Conservation (phyloP, 371 early-diverging fungal species). For the Syncephalastrum sp. region DNA sequence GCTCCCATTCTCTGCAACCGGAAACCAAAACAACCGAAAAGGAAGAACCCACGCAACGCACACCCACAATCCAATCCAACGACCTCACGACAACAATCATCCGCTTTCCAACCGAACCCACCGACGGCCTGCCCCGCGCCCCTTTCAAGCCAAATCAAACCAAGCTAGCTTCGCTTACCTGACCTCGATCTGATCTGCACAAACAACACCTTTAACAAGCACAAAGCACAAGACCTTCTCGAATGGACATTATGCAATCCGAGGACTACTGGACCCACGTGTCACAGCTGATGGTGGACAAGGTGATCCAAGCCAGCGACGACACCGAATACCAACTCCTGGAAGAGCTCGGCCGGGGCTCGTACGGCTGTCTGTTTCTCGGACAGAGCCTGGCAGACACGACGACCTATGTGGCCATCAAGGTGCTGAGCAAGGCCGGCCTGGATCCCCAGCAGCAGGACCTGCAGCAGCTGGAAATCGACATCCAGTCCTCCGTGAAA, state of each 20-base stretch:
- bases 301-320: constrained; percentile 15
- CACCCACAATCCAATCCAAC: not conserved
- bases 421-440: constrained; percentile 67
- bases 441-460: constrained; percentile 55
- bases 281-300: constrained; percentile 18
- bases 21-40: constrained; percentile 1
- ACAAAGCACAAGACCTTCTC: not conserved
- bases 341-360: constrained; percentile 56
- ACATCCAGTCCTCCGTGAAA: constrained; percentile 62
- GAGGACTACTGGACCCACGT: constrained; percentile 22
- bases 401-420: constrained; percentile 59
- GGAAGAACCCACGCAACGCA: not conserved
- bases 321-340: constrained; percentile 46
- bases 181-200: not conserved
- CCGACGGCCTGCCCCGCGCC: not conserved
- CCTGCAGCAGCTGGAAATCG: constrained; percentile 72
- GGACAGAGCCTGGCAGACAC: constrained; percentile 37
- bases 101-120: constrained; percentile 1
- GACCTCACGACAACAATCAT: not conserved
- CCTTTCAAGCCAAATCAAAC: not conserved
- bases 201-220: not conserved
- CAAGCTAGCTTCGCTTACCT: not conserved
- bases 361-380: constrained; percentile 59
- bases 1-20: constrained; percentile 1
- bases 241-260: constrained; percentile 10